Evolutionary conservation across 2,329 filamentous ascomycete genomes (phyloP).

Genomic region (Colletotrichum noveboracense): DNA sequence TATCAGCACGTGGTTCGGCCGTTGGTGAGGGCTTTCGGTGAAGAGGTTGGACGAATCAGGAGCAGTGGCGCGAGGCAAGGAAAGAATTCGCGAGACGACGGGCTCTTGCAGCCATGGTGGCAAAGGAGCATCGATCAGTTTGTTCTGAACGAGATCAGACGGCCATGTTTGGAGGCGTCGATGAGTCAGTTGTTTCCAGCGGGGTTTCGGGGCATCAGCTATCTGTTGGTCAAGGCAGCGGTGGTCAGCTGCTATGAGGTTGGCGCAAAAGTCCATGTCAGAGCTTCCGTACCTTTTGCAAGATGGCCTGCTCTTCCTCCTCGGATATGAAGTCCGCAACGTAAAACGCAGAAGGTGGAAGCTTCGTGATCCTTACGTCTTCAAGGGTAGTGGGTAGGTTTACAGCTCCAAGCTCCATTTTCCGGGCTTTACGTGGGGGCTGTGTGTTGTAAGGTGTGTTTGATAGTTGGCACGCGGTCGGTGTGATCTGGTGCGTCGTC

Average conservation of each 20-base stretch:
- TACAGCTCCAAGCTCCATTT: neutral
- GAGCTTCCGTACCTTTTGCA: slow-evolving; percentile 66
- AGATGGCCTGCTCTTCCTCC: slow-evolving; percentile 73
- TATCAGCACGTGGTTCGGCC: slow-evolving; percentile 89
- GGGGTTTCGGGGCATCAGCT: slow-evolving; percentile 69
- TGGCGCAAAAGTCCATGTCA: neutral
- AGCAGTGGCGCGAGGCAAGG: slow-evolving; percentile 41
- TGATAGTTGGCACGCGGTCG: neutral
- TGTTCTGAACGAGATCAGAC: slow-evolving; percentile 79
- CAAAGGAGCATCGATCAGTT: slow-evolving; percentile 75
- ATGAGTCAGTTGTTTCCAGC: slow-evolving; percentile 88
- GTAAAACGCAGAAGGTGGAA: slow-evolving; percentile 79
- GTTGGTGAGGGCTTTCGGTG: slow-evolving; percentile 70
- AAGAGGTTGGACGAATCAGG: slow-evolving; percentile 50
- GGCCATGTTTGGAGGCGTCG: slow-evolving; percentile 92
- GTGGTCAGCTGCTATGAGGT: slow-evolving; percentile 9
- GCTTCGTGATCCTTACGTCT: slow-evolving; percentile 52
- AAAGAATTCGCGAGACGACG: slow-evolving; percentile 65
- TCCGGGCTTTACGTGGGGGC: neutral
- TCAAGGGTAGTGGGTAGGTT: slow-evolving; percentile 54
- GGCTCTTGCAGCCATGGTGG: slow-evolving; percentile 78
- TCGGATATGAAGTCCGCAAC: slow-evolving; percentile 82
- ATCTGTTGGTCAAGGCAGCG: slow-evolving; percentile 56
- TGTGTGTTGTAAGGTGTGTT: neutral
- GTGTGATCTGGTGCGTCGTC: neutral